A percentile compares a stretch with the other conserved stretches of the same genome.
These are phyloP conservation scores for Emericellopsis cladophorae DNA, from an alignment of 2,329 filamentous ascomycete species.

Conservation along the genomic window DNA sequence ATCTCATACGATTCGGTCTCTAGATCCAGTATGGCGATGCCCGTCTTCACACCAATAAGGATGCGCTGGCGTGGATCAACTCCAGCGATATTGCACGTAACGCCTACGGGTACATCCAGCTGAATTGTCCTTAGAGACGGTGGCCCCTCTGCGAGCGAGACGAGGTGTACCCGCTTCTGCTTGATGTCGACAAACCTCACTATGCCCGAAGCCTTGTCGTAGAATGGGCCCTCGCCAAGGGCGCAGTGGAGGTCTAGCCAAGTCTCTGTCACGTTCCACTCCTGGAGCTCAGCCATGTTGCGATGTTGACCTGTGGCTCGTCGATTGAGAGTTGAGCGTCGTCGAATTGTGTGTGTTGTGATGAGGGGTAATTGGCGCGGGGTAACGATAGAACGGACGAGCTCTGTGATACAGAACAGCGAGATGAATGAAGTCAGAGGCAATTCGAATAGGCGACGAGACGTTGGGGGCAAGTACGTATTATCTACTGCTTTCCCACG, in stretches of 20 bases:
- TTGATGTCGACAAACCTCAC: slow-evolving; percentile 78
- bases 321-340: not conserved
- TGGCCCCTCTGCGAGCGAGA: slow-evolving; percentile 52
- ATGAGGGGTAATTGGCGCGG: too few relatives aligned
- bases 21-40: slow-evolving; percentile 66
- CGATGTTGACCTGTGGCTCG: slow-evolving; percentile 1
- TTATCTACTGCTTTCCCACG: too few relatives aligned
- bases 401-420: too few relatives aligned
- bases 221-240: slow-evolving; percentile 65
- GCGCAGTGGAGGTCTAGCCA: slow-evolving; percentile 50
- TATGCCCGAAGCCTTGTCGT: slow-evolving; percentile 49
- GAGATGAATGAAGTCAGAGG: too few relatives aligned
- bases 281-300: slow-evolving; percentile 25
- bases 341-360: too few relatives aligned
- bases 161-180: slow-evolving; percentile 58
- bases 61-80: slow-evolving; percentile 50
- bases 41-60: slow-evolving; percentile 68
- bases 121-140: slow-evolving; percentile 48
- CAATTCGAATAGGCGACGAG: too few relatives aligned
- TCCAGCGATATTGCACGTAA: slow-evolving; percentile 70
- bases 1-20: slow-evolving; percentile 40
- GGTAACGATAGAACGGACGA: too few relatives aligned
- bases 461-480: too few relatives aligned
- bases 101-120: slow-evolving; percentile 41
- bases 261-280: slow-evolving; percentile 37